Conservation (phyloP, 1,284 basidiomycete genomes). For the Microbotryum saponariae region DNA sequence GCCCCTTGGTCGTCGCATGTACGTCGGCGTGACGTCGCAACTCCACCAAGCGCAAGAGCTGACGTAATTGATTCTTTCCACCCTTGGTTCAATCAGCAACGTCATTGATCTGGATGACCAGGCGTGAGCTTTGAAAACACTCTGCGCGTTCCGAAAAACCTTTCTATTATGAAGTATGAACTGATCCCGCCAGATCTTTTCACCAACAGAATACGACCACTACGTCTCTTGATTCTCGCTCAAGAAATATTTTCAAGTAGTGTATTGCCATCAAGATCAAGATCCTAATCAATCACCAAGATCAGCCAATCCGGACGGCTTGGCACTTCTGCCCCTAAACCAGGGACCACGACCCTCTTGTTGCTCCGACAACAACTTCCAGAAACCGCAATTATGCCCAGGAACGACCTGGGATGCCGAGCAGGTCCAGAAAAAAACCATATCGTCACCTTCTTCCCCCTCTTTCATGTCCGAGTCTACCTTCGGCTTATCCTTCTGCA, state of each 20-base stretch:
- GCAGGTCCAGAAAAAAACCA: constrained; percentile 78
- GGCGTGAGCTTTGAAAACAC: constrained; percentile 6
- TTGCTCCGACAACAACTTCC: constrained; percentile 60
- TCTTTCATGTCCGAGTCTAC: not conserved
- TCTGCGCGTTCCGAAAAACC: too few relatives aligned
- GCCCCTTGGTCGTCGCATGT: constrained; percentile 82
- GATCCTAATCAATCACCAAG: too few relatives aligned
- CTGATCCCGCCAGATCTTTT: too few relatives aligned
- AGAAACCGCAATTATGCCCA: constrained; percentile 73
- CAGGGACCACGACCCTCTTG: constrained; percentile 22
- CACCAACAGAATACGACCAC: too few relatives aligned
- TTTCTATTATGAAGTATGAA: too few relatives aligned
- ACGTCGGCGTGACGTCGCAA: constrained; percentile 41
- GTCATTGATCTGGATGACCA: constrained; percentile 67
- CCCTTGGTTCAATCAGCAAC: constrained; percentile 46
- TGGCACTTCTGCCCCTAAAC: constrained; percentile 4
- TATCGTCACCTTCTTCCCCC: constrained; percentile 37
- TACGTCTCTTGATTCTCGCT: too few relatives aligned
- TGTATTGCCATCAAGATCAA: too few relatives aligned
- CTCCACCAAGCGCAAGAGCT: not conserved
- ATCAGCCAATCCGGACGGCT: too few relatives aligned
- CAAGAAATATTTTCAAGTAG: too few relatives aligned
- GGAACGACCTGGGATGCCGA: constrained; percentile 72
- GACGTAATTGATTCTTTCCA: not conserved
- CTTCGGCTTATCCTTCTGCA: constrained; percentile 3